Base-by-base conservation (phyloP, 768 basidiomycete genomes). In the Auriscalpium orientale region DNA sequence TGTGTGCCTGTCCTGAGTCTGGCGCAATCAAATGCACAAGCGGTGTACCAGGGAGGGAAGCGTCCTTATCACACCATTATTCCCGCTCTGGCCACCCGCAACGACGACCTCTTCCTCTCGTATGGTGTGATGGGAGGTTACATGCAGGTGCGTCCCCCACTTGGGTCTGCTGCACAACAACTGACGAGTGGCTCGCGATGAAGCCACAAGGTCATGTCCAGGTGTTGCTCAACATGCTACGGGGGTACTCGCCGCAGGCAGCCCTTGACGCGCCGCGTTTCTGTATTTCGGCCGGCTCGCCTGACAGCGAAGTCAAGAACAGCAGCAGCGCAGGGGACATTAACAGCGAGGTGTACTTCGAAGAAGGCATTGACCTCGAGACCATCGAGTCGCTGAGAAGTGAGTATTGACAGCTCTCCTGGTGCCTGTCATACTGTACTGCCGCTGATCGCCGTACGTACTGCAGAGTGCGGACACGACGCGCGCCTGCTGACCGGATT, bases 121-220 rank as follows among this genome's bases (percentile, higher is more conserved):
- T 95, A 87, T 59, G 93, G 92, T 53, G 90, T 94, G 20, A 94
- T 95, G 93, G 91, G 89, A 54, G 89, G 88, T 1, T 91, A 82
- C 70, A 93, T 92, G 89, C 90, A 90, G 77, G 87, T 80, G 34
- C 44, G 67, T 28, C 45, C 18, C 37, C 34, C 34, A 22, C 36
- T 8, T 8, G 4, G 5, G 22, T 28, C 22, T 5, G 28, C 4
- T 28, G 28, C 28, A 28, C 4, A 28, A 28, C 2, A 28, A 28
- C 1, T 28, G 4, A 28, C 28, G 4, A 28, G 28, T 28, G 28
- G 28, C 5, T 28, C 22, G 48, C 33, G 44, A 43, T 28, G 46
- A 51, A 97, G 82, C 95, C 95, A 1, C 94, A 95, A 77, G 95
- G 97, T 0, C 95, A 98, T 63, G 80, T 98, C 4, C 97, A 99